Percentiles rank a stretch among this genome's conserved stretches.
These are phyloP conservation scores for Penicillium sp. DNA, from an alignment of 2,329 filamentous ascomycete species.

Conservation along the genomic window DNA sequence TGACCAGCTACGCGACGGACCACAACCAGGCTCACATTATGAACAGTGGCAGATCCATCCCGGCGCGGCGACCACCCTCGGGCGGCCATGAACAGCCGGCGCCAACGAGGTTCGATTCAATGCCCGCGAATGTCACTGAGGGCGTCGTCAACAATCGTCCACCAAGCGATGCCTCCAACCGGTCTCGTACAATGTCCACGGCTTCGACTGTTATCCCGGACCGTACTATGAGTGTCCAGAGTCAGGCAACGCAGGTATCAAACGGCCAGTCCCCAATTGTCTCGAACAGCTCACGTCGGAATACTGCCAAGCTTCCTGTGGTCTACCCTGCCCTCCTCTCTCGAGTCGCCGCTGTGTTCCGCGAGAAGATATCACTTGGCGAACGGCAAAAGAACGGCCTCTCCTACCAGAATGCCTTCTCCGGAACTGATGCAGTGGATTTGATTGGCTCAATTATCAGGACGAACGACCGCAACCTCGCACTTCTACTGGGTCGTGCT, in stretches of 20 bases:
- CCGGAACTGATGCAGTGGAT: slow-evolving; percentile 90
- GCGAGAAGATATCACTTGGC: slow-evolving; percentile 75
- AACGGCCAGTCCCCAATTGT: slow-evolving; percentile 51
- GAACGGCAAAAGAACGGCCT: slow-evolving; percentile 95
- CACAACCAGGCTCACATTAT: slow-evolving; percentile 78
- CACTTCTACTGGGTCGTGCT: slow-evolving; percentile 80
- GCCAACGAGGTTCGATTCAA: slow-evolving; percentile 34
- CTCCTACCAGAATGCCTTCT: slow-evolving; percentile 96
- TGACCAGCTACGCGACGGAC: slow-evolving; percentile 77
- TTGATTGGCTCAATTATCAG: slow-evolving; percentile 94
- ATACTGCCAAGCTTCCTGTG: slow-evolving; percentile 59
- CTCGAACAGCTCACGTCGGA: slow-evolving; percentile 57
- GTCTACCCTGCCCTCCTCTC: slow-evolving; percentile 93
- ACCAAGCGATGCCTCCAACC: slow-evolving; percentile 41
- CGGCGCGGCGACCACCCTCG: slow-evolving; percentile 63
- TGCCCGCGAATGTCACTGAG: slow-evolving; percentile 50
- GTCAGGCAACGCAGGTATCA: slow-evolving; percentile 47
- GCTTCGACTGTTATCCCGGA: slow-evolving; percentile 63
- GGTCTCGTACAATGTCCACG: slow-evolving; percentile 78
- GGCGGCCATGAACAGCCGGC: slow-evolving; percentile 34
- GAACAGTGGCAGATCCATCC: slow-evolving; percentile 79
- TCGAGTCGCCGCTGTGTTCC: slow-evolving; percentile 87
- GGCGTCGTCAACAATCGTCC: slow-evolving; percentile 31
- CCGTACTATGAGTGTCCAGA: slow-evolving; percentile 54
- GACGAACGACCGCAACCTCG: slow-evolving; percentile 91